Evolutionary conservation across 352 stramenopile species (phyloP).

Genomic region (Phytophthora sp.): DNA sequence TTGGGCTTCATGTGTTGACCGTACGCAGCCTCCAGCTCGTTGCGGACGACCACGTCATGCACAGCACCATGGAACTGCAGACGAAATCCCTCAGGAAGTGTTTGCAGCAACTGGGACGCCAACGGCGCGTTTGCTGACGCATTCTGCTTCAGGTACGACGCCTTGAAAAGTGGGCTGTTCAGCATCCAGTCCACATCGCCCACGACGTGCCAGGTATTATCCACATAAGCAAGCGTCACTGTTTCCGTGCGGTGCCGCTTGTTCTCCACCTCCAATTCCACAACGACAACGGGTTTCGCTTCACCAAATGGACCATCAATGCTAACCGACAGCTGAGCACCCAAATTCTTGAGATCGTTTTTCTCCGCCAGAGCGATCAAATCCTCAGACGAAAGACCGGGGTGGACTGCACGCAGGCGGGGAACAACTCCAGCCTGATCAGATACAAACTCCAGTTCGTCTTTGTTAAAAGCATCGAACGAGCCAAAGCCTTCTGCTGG

Average conservation of each 20-base stretch:
- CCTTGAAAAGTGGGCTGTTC: constrained; percentile 65
- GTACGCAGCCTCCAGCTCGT: constrained; percentile 87
- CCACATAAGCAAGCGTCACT: constrained; percentile 41
- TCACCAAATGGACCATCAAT: constrained; percentile 65
- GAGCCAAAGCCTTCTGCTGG: not conserved
- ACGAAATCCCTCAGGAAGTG: constrained; percentile 71
- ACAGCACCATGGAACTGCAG: constrained; percentile 89
- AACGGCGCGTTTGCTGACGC: constrained; percentile 27
- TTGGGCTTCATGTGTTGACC: constrained; percentile 91
- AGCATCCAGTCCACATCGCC: constrained; percentile 63
- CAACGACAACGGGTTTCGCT: constrained; percentile 41
- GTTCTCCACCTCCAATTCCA: constrained; percentile 60
- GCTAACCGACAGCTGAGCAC: constrained; percentile 58
- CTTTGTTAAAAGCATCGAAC: constrained; percentile 32
- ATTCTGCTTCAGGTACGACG: constrained; percentile 41
- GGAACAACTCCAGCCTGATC: constrained; percentile 39
- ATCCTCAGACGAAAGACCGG: constrained; percentile 29
- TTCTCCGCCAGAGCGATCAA: constrained; percentile 54
- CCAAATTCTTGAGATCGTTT: constrained; percentile 44
- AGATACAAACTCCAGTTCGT: constrained; percentile 49
- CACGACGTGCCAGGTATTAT: constrained; percentile 61
- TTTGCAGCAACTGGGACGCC: constrained; percentile 70
- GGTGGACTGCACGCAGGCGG: constrained; percentile 43
- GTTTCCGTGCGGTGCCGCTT: constrained; percentile 37
- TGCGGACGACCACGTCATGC: constrained; percentile 90